Percentiles rank a stretch among this genome's conserved stretches.
These are phyloP conservation scores for Cryphonectria radicalis DNA, from an alignment of 2,329 filamentous ascomycete genomes.

Conservation along the genomic window DNA sequence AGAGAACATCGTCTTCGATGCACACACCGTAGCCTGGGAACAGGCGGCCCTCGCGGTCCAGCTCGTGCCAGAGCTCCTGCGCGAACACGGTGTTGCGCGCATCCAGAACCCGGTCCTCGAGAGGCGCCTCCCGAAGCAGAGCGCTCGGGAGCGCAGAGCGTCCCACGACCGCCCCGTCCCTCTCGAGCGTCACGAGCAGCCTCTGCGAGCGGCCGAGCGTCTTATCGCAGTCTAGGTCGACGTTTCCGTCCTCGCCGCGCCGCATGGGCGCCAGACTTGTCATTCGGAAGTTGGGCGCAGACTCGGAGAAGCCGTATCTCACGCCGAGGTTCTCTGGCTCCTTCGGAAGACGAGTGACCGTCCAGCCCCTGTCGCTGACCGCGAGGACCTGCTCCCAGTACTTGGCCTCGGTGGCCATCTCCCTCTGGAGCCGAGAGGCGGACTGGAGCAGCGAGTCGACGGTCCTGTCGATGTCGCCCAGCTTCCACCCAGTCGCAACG, in stretches of 20 bases:
- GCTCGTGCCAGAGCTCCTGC: slow-evolving; percentile 88
- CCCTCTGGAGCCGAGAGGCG: slow-evolving; percentile 72
- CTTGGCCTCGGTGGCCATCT: slow-evolving; percentile 77
- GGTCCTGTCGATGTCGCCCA: slow-evolving; percentile 75
- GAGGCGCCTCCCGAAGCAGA: slow-evolving; percentile 58
- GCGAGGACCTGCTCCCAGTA: slow-evolving; percentile 89
- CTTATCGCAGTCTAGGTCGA: slow-evolving; percentile 70
- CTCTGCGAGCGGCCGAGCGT: slow-evolving; percentile 58
- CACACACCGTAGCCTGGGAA: slow-evolving; percentile 73
- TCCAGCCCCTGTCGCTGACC: slow-evolving; percentile 85
- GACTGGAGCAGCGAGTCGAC: slow-evolving; percentile 75
- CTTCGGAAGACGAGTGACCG: slow-evolving; percentile 75
- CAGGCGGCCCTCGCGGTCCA: slow-evolving; percentile 78
- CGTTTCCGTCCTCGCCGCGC: slow-evolving; percentile 72
- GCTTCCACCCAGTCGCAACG: slow-evolving; percentile 71
- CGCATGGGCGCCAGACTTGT: slow-evolving; percentile 82
- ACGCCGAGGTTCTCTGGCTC: slow-evolving; percentile 79
- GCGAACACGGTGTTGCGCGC: slow-evolving; percentile 80
- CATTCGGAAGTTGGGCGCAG: slow-evolving; percentile 59
- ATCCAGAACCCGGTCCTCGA: slow-evolving; percentile 72
- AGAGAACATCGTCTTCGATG: slow-evolving; percentile 61
- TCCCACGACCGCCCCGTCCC: slow-evolving; percentile 62
- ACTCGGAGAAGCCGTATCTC: slow-evolving; percentile 84
- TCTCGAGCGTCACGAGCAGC: slow-evolving; percentile 69
- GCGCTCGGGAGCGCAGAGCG: slow-evolving; percentile 56